Evolutionary conservation across 371 early-diverging fungal genomes (phyloP).

Genomic region (Apophysomyces ossiformis): DNA sequence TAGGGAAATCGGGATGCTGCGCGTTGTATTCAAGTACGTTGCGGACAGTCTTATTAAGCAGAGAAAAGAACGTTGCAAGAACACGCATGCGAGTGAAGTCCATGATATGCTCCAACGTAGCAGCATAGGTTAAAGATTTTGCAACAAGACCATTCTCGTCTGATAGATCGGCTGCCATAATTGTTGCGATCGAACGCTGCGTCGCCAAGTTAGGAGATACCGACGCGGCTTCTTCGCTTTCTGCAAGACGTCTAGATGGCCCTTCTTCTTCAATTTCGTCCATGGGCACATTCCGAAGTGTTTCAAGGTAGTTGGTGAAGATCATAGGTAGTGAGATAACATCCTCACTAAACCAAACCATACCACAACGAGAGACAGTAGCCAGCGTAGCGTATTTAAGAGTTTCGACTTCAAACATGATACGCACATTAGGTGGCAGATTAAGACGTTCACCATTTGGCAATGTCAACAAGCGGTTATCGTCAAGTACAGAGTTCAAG

Average conservation of each 20-base stretch:
- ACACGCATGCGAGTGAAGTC: conserved; percentile 92
- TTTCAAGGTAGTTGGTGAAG: conserved; percentile 82
- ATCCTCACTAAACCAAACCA: conserved; percentile 98
- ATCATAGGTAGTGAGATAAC: conserved; percentile 87
- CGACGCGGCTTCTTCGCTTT: conserved; percentile 55
- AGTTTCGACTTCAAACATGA: conserved; percentile 99
- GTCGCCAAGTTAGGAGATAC: conserved; percentile 68
- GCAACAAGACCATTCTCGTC: conserved; percentile 76
- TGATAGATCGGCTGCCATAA: conserved; percentile 75
- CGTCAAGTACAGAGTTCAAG: conserved; percentile 97
- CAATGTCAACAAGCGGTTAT: conserved; percentile 95
- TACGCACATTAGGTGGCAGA: conserved; percentile 94
- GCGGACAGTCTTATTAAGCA: conserved; percentile 88
- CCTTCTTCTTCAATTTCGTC: conserved; percentile 83
- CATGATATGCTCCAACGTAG: conserved; percentile 92
- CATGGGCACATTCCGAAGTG: conserved; percentile 75
- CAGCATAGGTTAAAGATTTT: conserved; percentile 73
- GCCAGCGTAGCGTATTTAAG: conserved; percentile 97
- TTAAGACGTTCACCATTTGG: conserved; percentile 99
- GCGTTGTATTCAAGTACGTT: conserved; percentile 88
- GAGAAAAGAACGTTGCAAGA: conserved; percentile 86
- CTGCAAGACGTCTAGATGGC: conserved; percentile 39
- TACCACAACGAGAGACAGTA: conserved; percentile 98
- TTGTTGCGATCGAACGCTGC: conserved; percentile 78
- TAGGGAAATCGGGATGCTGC: conserved; percentile 92